Evolutionary conservation across 208 protist species (phyloP), one percentile per base, ranked within the genome.

Genomic region (Trypanosoma lewisi): DNA sequence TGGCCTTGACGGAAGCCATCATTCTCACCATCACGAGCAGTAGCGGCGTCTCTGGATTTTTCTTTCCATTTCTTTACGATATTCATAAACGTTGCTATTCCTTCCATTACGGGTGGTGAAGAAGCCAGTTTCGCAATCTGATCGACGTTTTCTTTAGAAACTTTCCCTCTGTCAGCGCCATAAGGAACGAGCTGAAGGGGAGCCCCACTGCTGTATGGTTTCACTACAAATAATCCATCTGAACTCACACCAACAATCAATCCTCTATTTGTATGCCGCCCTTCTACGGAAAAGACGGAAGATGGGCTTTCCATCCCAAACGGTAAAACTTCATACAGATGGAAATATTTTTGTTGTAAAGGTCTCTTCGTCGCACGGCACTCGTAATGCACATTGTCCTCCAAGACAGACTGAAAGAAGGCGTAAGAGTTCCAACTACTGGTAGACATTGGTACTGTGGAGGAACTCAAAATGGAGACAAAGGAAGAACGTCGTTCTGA

Each of bases 321-420:
- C 14, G 83, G 81, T 2, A 89, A 53, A n/a, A 90, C 67, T 51
- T 86, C 79, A 68, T 83, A 73, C 37, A 65, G 60, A 57, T 87
- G 75, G 56, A 89, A 89, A 11, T 70, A 50, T 14, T 49, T 65
- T 68, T 87, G 75, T 11, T 53, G 63, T 12, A 87, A 34, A 6
- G 66, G 70, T 1, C 47, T 37, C 19, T 73, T 64, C 0, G 58
- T 59, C 2, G 77, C 72, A 25, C 68, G 64, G 61, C 82, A 93
- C 21, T 63, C 57, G 61, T 85, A 93, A n/a, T 72, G 55, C 57
- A 76, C 70, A 39, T 62, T 62, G 28, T 72, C 69, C 52, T 30
- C 11, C 25, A 70, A 51, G 1, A 65, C 21, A 33, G 28, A 63
- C 1, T 23, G 39, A 27, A 52, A 8, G 12, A 53, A 11, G 23